phyloP scores from a whole-genome alignment of 805 yeast genomes.

The Pichia nanzhaoensis region DNA sequence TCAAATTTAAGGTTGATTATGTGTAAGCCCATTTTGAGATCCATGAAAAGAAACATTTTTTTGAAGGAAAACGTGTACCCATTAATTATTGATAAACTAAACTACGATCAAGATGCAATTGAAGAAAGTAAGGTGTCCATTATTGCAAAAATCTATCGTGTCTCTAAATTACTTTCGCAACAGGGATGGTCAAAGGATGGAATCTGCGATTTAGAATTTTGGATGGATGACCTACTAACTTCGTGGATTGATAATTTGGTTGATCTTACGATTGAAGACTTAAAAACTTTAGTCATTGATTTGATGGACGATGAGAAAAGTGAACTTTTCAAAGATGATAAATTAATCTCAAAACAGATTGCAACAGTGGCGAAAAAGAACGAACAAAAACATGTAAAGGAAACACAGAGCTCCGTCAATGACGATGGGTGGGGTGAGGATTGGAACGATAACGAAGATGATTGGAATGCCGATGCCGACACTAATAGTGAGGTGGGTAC shows the following conservation, averaged over 20 bases:
- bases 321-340: slow-evolving; percentile 7
- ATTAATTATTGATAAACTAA: slow-evolving; percentile 21
- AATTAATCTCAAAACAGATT: slow-evolving; percentile 1
- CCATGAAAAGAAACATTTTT: slow-evolving; percentile 21
- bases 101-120: slow-evolving; percentile 4
- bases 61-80: slow-evolving; percentile 21
- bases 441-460: slow-evolving; percentile 14
- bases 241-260: slow-evolving; percentile 26
- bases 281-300: slow-evolving; percentile 20
- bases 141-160: slow-evolving; percentile 12
- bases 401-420: background rate
- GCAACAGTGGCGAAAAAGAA: background rate
- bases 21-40: slow-evolving; percentile 17
- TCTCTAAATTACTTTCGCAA: slow-evolving; percentile 21
- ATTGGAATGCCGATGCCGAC: too few species aligned
- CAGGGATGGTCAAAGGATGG: slow-evolving; percentile 28
- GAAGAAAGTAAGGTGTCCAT: slow-evolving; percentile 3
- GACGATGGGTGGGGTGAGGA: slow-evolving; percentile 11
- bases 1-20: slow-evolving; percentile 15
- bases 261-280: slow-evolving; percentile 22
- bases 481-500: too few species aligned
- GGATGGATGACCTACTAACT: slow-evolving; percentile 27
- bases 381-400: background rate
- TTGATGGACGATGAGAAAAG: slow-evolving; percentile 12
- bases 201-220: slow-evolving; percentile 28